Evolutionary conservation across 2,329 filamentous ascomycete species (phyloP), one percentile per base, ranked within the genome.

Genomic region (Fusarium tupiense): DNA sequence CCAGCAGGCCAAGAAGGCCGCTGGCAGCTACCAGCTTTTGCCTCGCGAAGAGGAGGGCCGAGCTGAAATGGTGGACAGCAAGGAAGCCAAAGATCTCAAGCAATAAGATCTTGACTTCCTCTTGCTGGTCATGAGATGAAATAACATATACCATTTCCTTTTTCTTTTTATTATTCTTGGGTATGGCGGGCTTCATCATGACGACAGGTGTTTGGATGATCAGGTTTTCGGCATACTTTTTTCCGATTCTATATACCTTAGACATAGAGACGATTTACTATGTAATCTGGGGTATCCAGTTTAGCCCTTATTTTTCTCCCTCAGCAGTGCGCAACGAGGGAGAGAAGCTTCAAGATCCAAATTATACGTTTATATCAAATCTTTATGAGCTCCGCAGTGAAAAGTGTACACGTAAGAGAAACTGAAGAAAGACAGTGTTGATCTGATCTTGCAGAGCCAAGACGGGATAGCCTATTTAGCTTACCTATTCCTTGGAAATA

Each of bases 21-120:
- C 75, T 26, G 73, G 72, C 38, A 76, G 71, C 69, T 78, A 78
- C 64, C 70, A 78, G 33, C 74, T 77, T 22, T 62, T 78, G 26
- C 64, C 74, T 33, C 65, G 64, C 33, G 71, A 76, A 56, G 74
- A 76, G 54, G 74, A 76, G 62, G 62, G 71, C 22, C 57, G 66
- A 24, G 50, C 67, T n/a, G 71, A 72, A 19, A 56, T 61, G 60
- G 50, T 40, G 16, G 71, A 76, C 19, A 75, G 54, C 43, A 76
- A 76, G 43, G 74, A 76, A 57, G 59, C 52, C 13, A 69, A 72
- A 40, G 72, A 74, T 56, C 33, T 62, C 10, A 72, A 65, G 41
- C 61, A 41, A 67, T 72, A 54, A 20, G 57, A 38, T n/a, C 31
- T 61, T n/a, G 1, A n/a, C 35, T 56, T 41, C 38, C 49, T 29